Evolutionary conservation across 2,329 filamentous ascomycete genomes (phyloP).

Genomic region (Botrytis pseudocinerea): DNA sequence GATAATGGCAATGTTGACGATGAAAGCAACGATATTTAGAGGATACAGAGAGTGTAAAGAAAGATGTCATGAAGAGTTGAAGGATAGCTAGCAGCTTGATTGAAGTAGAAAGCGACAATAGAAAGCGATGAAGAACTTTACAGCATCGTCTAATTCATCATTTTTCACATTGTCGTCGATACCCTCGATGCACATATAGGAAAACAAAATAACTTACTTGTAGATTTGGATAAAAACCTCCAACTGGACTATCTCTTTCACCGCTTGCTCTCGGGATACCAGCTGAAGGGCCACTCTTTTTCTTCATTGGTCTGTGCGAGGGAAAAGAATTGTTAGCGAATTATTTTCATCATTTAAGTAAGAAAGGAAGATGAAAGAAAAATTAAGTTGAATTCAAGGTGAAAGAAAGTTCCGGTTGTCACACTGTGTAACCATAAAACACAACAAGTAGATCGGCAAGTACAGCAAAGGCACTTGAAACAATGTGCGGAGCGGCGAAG

Average conservation of each 20-base stretch:
- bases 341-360: conserved; percentile 22
- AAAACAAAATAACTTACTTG: conserved; percentile 18
- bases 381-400: not conserved
- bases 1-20: not conserved
- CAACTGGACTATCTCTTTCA: conserved; percentile 62
- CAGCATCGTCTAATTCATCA: conserved; percentile 16
- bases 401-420: conserved; percentile 27
- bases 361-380: conserved; percentile 17
- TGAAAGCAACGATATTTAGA: not conserved
- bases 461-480: conserved; percentile 15
- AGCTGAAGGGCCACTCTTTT: conserved; percentile 61
- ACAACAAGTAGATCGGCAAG: conserved; percentile 8
- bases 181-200: not conserved
- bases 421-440: conserved; percentile 35
- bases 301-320: conserved; percentile 66
- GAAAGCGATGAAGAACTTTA: conserved; percentile 23
- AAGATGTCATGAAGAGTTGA: not conserved
- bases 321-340: conserved; percentile 31
- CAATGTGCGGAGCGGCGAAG: conserved; percentile 12
- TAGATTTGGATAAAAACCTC: conserved; percentile 35
- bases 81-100: not conserved
- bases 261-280: conserved; percentile 66
- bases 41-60: not conserved
- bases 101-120: not conserved
- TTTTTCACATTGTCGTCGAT: not conserved